Base-by-base conservation (phyloP, 2,329 filamentous ascomycete genomes). In the Calonectria honghensis region DNA sequence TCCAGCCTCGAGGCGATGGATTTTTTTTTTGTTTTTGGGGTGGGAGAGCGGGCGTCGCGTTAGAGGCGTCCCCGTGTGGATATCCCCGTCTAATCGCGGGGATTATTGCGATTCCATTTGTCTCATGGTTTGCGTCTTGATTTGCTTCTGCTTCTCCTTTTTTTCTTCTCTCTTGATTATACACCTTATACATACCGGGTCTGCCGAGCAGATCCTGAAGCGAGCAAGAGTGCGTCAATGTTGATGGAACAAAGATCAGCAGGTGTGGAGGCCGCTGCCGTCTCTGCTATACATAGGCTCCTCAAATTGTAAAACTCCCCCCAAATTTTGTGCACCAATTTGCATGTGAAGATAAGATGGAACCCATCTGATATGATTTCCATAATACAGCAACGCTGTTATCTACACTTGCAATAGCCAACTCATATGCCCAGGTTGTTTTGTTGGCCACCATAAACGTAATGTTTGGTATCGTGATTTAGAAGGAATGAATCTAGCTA, bases 251-350 rank as follows among this genome's bases (percentile, higher is more conserved):
- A 78, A 77, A 70, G 77, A 79, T 80, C 77, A 79, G 77, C 79
- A 77, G 75, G 73, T 73, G 79, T 78, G 75, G 79, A 80, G 81
- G 75, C 78, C 71, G 73, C 75, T 73, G 73, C 75, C 75, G 77
- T 76, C 78, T 79, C 77, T 80, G 77, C 74, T 76, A 80, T 83
- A 84, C 78, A 83, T 82, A 83, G 83, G 81, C 80, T 79, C 79
- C 75, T 78, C 79, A 82, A 83, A 82, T 83, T 83, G 80, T 82
- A 80, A 83, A 75, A 80, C 78, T 73, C 72, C 74, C 74, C 76
- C 70, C 72, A 68, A 74, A 64, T 29, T n/a, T 29, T 31, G 27
- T 31, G 35, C 50, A 45, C 35, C 52, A 29, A 18, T 27, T 68
- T 9, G 4, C 37, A 14, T n/a, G 29, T 65, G 61, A 50, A 24